Evolutionary conservation across 2,329 filamentous ascomycete species (phyloP).

Genomic region (Fusarium luffae): DNA sequence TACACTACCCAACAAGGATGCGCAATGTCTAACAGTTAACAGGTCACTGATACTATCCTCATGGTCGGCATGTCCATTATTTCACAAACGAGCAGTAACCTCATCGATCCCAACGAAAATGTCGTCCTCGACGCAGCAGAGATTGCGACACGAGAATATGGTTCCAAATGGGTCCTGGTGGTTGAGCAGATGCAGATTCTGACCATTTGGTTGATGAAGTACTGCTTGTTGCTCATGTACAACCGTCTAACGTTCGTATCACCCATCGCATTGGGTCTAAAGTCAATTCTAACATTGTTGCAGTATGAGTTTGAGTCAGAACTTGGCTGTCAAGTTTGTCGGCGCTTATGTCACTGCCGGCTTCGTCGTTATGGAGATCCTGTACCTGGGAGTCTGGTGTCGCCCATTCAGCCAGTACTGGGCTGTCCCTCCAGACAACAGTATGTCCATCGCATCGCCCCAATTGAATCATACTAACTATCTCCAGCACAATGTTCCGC

Average conservation of each 20-base stretch:
- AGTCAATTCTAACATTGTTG: conserved; percentile 11
- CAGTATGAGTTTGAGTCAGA: conserved; percentile 59
- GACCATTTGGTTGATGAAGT: conserved; percentile 67
- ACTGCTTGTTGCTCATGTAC: conserved; percentile 68
- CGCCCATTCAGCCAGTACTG: conserved; percentile 67
- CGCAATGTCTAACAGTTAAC: neutral
- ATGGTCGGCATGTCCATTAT: conserved; percentile 67
- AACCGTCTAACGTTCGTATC: conserved; percentile 62
- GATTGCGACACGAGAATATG: conserved; percentile 56
- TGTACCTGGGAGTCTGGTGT: conserved; percentile 65
- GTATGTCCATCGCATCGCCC: conserved; percentile 45
- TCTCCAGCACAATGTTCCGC: conserved; percentile 66
- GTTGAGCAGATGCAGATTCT: conserved; percentile 71
- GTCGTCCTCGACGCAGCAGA: conserved; percentile 57
- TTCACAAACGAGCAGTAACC: conserved; percentile 66
- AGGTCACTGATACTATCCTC: conserved; percentile 64
- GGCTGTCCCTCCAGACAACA: conserved; percentile 63
- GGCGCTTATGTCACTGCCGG: conserved; percentile 59
- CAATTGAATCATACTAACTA: conserved; percentile 10
- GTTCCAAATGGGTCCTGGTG: conserved; percentile 71
- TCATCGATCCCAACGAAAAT: conserved; percentile 63
- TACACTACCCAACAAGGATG: no score
- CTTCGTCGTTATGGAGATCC: conserved; percentile 62
- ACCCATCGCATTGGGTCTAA: no score
- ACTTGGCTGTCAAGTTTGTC: conserved; percentile 60